Evolutionary conservation across 2,329 filamentous ascomycete species (phyloP), one percentile per base, ranked within the genome.

Genomic region (Cercospora sp.): DNA sequence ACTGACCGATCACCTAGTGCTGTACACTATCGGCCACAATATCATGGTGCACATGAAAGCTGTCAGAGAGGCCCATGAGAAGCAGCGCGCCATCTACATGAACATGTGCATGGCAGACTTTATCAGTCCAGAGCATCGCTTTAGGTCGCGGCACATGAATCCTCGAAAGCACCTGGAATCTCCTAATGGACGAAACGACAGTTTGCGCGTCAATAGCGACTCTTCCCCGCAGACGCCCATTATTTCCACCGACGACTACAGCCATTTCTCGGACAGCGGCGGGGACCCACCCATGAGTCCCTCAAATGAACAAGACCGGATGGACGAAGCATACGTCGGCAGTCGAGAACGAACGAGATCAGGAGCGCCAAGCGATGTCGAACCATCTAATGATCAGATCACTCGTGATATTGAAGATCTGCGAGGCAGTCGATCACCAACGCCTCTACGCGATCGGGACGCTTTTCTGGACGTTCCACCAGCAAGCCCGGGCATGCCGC

Each of bases 21-120:
- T 72, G 12, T 36, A 62, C 30, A 74, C 66, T 2, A 79, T 88
- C 4, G 87, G 89, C 69, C 82, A 85, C 42, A 81, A 82, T 36
- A 75, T 79, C 12, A 77, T 79, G 68, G 63, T 68, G 10, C 77
- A 80, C 60, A 70, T 79, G 63, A 75, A 76, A 48, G 77, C 76
- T 28, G 67, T 76, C 36, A 77, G 75, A 63, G 78, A 80, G 23
- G 76, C 75, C 8, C 74, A 75, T 45, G 78, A 79, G 33, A 72
- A 77, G 36, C 60, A 67, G 33, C 67, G 73, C 10, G 73, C 73
- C 6, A 72, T 73, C 42, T 62, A 70, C 48, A 73, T 74, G 71
- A 73, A 73, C 45, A 71, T 73, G 67, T 73, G 70, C 60, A 71
- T 75, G 63, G 73, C 73, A 5, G 69, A 72, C 16, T 73, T 75